These are phyloP conservation scores for Neurospora tetraspora DNA, from an alignment of 495 filamentous ascomycete species.

Conservation along the genomic window DNA sequence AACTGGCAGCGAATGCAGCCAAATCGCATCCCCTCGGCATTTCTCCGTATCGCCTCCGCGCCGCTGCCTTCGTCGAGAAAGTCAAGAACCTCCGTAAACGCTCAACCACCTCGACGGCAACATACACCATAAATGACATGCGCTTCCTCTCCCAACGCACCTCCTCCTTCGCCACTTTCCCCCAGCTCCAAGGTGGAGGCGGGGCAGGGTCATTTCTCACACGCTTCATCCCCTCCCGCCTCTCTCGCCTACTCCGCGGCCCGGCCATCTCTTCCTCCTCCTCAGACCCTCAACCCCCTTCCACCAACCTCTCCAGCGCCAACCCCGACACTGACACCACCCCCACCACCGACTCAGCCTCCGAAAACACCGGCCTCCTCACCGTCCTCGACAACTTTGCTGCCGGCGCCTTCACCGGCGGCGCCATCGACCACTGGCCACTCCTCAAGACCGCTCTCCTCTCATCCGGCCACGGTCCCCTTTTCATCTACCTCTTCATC, in stretches of 20 bases:
- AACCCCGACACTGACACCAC: background rate
- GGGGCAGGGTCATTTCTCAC: background rate
- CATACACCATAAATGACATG: constrained; percentile 10
- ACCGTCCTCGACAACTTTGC: constrained; percentile 2
- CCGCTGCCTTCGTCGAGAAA: background rate
- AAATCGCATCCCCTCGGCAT: background rate
- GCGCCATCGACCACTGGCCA: constrained; percentile 1
- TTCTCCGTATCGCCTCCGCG: background rate
- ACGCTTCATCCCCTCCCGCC: background rate
- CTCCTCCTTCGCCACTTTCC: constrained; percentile 5
- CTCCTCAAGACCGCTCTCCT: constrained; percentile 4
- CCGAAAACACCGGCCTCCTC: background rate
- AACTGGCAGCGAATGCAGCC: background rate
- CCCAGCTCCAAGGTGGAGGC: background rate
- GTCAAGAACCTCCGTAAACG: background rate
- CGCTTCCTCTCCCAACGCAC: constrained; percentile 1
- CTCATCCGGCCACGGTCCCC: constrained; percentile 2
- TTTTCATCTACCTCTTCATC: constrained; percentile 2
- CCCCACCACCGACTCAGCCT: no score
- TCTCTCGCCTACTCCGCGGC: background rate
- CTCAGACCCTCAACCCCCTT: background rate
- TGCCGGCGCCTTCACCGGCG: constrained; percentile 3
- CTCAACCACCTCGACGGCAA: background rate
- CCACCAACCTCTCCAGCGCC: background rate
- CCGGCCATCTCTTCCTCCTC: background rate